Conservation (phyloP, 1,284 basidiomycete species). For the Ustilago esculenta region DNA sequence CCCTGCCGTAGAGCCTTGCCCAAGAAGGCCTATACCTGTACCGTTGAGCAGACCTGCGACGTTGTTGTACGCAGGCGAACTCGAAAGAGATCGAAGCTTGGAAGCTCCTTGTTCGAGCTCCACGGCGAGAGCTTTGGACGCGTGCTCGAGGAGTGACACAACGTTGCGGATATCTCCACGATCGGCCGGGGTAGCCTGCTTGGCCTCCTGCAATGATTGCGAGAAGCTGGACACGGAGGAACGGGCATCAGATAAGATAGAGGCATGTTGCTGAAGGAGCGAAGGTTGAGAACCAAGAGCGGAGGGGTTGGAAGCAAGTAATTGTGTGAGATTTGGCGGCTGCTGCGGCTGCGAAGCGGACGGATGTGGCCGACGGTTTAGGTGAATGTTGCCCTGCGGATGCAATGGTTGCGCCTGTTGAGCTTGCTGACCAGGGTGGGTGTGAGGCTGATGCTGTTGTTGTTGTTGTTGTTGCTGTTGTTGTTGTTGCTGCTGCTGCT, state of each 20-base stretch:
- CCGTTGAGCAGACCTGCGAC: slow-evolving; percentile 10
- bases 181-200: slow-evolving; percentile 29
- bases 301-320: slow-evolving; percentile 13
- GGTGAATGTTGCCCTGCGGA: slow-evolving; percentile 12
- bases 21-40: slow-evolving; percentile 5
- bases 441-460: slow-evolving; percentile 10
- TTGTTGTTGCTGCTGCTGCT: slow-evolving; percentile 11
- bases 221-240: slow-evolving; percentile 35
- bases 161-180: slow-evolving; percentile 36
- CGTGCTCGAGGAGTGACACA: slow-evolving; percentile 29
- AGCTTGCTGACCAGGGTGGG: slow-evolving; percentile 2
- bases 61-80: slow-evolving; percentile 20
- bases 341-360: slow-evolving; percentile 15
- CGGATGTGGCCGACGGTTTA: slow-evolving; percentile 10
- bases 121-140: slow-evolving; percentile 21
- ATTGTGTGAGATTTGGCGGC: slow-evolving; percentile 18
- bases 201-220: slow-evolving; percentile 24
- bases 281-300: slow-evolving; percentile 12
- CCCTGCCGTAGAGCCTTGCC: slow-evolving; percentile 2
- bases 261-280: slow-evolving; percentile 33
- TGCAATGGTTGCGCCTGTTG: slow-evolving; percentile 13
- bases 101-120: slow-evolving; percentile 32
- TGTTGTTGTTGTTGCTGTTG: slow-evolving; percentile 15
- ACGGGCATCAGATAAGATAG: slow-evolving; percentile 25
- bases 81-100: slow-evolving; percentile 30